Conservation (phyloP, 306 rosid genomes). For the Vicia sativa region DNA sequence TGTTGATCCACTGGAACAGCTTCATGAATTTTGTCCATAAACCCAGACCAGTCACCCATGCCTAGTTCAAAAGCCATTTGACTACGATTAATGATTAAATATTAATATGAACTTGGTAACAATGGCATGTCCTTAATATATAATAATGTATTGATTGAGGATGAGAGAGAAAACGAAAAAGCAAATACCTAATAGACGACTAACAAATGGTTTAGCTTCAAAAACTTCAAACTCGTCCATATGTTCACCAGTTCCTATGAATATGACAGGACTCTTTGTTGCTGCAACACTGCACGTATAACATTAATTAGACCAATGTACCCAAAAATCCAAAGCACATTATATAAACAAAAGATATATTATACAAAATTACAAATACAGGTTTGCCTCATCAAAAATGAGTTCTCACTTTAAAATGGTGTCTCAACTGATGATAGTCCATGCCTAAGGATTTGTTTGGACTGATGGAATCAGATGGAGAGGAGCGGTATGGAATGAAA, state of each 20-base stretch:
- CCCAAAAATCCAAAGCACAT: constrained; percentile 37
- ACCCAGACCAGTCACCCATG: constrained; percentile 91
- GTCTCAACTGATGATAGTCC: not conserved
- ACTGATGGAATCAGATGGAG: no score
- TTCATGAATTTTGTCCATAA: constrained; percentile 80
- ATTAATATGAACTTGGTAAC: constrained; percentile 17
- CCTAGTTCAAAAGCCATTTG: constrained; percentile 47
- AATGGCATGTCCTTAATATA: constrained; percentile 6
- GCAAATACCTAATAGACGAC: constrained; percentile 71
- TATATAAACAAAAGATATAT: not conserved
- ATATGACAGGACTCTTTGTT: constrained; percentile 85
- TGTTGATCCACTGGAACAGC: constrained; percentile 92
- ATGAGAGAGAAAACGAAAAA: not conserved
- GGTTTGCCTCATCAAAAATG: not conserved
- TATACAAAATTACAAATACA: not conserved
- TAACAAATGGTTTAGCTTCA: constrained; percentile 81
- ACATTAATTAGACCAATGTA: constrained; percentile 21
- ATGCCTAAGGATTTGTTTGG: no score
- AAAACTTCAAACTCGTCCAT: constrained; percentile 89
- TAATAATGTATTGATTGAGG: not conserved
- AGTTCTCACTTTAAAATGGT: not conserved
- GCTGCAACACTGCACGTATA: constrained; percentile 72
- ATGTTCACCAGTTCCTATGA: constrained; percentile 84
- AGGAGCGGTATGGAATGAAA: no score
- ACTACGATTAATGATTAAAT: constrained; percentile 1